A percentile compares a stretch with the other conserved stretches of the same genome.
These are phyloP conservation scores for Trypanosoma melophagium DNA, from an alignment of 208 protist genomes.

Conservation along the genomic window DNA sequence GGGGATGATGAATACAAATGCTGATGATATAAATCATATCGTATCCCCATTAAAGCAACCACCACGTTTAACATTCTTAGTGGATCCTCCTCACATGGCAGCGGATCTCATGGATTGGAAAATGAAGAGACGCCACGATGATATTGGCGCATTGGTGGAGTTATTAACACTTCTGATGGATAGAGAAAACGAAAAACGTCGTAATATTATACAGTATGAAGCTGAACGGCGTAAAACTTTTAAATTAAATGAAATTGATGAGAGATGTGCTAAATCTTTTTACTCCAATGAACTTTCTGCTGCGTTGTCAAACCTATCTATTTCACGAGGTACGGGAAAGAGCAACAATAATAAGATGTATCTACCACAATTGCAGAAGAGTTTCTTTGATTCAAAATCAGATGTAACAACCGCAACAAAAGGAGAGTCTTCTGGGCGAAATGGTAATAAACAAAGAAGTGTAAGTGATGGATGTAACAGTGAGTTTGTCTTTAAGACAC, in stretches of 20 bases:
- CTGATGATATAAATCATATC: no score
- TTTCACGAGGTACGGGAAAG: no score
- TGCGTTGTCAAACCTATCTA: no score
- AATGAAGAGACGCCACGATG: constrained; percentile 6
- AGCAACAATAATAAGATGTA: no score
- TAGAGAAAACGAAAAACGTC: constrained; percentile 1
- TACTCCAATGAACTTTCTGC: not conserved
- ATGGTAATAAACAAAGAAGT: no score
- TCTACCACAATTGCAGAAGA: no score
- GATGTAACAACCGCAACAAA: no score
- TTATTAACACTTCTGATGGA: constrained; percentile 3
- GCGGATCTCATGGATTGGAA: constrained; percentile 13
- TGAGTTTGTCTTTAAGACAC: not conserved
- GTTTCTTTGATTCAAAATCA: no score
- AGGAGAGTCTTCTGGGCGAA: no score
- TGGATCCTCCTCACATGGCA: not conserved
- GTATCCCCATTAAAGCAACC: not conserved
- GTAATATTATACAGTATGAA: not conserved
- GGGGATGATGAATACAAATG: no score
- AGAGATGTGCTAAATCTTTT: not conserved
- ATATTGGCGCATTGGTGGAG: constrained; percentile 25
- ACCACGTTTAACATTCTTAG: not conserved
- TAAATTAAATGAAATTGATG: not conserved
- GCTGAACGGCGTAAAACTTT: not conserved
- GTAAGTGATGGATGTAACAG: not conserved